These are phyloP conservation scores for Podospora tetraspora DNA, from an alignment of 495 filamentous ascomycete species.

Conservation along the genomic window DNA sequence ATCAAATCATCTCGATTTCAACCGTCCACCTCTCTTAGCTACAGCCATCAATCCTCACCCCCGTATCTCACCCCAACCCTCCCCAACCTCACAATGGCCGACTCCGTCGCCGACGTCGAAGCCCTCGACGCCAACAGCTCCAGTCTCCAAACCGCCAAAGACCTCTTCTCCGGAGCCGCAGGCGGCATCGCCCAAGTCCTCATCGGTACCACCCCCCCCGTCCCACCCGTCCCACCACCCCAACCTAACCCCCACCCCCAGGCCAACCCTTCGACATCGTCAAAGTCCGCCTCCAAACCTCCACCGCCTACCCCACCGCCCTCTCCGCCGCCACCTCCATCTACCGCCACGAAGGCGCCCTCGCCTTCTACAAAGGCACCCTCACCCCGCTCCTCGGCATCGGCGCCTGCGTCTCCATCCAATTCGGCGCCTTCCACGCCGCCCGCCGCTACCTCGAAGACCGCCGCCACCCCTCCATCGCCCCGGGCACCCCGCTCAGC, in stretches of 20 bases:
- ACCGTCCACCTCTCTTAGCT: not conserved
- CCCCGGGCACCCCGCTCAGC: slow-evolving; percentile 43
- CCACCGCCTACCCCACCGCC: slow-evolving; percentile 70
- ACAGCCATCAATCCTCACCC: not conserved
- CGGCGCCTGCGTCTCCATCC: slow-evolving; percentile 93
- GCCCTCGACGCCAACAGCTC: slow-evolving; percentile 27
- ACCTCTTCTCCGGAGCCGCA: slow-evolving; percentile 82
- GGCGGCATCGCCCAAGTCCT: slow-evolving; percentile 94
- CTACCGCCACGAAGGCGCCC: slow-evolving; percentile 77
- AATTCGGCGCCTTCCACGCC: slow-evolving; percentile 96
- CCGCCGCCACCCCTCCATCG: slow-evolving; percentile 36
- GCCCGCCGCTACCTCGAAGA: slow-evolving; percentile 81
- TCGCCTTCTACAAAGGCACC: slow-evolving; percentile 97
- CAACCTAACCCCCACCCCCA: slow-evolving; percentile 31
- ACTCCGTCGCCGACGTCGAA: slow-evolving; percentile 37
- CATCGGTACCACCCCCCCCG: slow-evolving; percentile 55
- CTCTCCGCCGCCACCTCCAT: slow-evolving; percentile 76
- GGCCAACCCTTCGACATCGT: slow-evolving; percentile 99
- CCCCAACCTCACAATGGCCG: slow-evolving; percentile 30
- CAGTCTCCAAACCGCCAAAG: slow-evolving; percentile 66
- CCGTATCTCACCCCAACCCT: not conserved
- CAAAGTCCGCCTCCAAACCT: slow-evolving; percentile 95
- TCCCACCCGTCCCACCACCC: not conserved
- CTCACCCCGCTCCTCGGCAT: slow-evolving; percentile 94
- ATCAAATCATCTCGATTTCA: not conserved